Evolutionary conservation across 305 asterid species (phyloP).

Genomic region (Solanum hybrid): DNA sequence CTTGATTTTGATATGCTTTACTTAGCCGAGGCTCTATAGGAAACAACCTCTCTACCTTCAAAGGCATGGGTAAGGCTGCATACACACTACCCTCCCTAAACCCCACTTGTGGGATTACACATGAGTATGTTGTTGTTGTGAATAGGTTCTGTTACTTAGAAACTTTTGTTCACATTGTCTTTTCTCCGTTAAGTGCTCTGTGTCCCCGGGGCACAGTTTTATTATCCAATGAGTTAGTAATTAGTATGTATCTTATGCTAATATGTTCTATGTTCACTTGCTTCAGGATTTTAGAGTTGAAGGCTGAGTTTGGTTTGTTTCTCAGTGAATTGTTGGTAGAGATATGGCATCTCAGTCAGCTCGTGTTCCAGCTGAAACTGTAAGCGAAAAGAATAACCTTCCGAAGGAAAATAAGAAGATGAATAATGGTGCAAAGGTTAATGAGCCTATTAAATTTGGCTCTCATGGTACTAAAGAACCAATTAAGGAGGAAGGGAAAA

Average conservation of each 20-base stretch:
- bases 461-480: conserved; percentile 12
- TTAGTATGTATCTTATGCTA: neutral
- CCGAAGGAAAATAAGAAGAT: conserved; percentile 31
- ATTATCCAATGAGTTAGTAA: neutral
- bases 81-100: neutral
- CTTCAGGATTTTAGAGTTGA: conserved; percentile 2
- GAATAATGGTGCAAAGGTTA: conserved; percentile 2
- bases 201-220: neutral
- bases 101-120: neutral
- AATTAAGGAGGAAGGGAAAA: conserved; percentile 5
- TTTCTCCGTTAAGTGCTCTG: neutral
- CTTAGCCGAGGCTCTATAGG: neutral
- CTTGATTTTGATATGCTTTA: neutral
- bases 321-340: conserved; percentile 31
- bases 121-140: neutral
- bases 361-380: conserved; percentile 27
- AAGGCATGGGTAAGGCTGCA: neutral
- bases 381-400: conserved; percentile 26
- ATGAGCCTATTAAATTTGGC: conserved; percentile 19
- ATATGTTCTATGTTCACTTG: neutral
- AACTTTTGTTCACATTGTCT: neutral
- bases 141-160: neutral
- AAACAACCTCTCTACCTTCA: neutral
- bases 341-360: conserved; percentile 42
- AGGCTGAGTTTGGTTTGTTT: neutral